phyloP scores from a whole-genome alignment of 2,329 filamentous ascomycete species.

The Geosmithia morbida region DNA sequence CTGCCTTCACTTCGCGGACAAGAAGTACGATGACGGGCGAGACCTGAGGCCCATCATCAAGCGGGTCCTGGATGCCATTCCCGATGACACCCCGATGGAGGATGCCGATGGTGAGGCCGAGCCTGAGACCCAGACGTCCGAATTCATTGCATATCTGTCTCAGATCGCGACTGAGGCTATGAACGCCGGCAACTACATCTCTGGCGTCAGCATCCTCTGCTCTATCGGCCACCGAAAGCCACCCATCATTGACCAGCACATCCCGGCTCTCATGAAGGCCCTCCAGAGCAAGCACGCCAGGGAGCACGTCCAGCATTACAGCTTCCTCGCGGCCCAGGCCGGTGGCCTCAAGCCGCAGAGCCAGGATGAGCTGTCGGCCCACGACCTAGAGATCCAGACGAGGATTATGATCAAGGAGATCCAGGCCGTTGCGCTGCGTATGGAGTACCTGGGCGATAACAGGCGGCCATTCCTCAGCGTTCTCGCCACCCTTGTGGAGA shows the following conservation, averaged over 20 bases:
- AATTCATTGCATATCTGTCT: slow-evolving; percentile 75
- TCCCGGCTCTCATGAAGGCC: slow-evolving; percentile 79
- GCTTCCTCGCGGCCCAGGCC: slow-evolving; percentile 38
- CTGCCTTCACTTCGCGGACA: slow-evolving; percentile 64
- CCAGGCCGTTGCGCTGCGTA: slow-evolving; percentile 79
- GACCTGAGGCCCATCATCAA: slow-evolving; percentile 63
- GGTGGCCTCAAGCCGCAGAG: slow-evolving; percentile 24
- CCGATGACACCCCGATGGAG: slow-evolving; percentile 57
- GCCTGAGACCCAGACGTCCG: slow-evolving; percentile 65
- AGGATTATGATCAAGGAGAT: slow-evolving; percentile 90
- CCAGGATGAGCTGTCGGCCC: slow-evolving; percentile 51
- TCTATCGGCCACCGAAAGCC: slow-evolving; percentile 76
- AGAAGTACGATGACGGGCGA: slow-evolving; percentile 53
- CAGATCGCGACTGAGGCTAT: slow-evolving; percentile 80
- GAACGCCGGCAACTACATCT: slow-evolving; percentile 65
- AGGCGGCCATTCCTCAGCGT: slow-evolving; percentile 89
- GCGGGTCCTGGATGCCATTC: slow-evolving; percentile 77
- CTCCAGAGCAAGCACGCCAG: slow-evolving; percentile 84
- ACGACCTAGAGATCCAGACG: slow-evolving; percentile 80
- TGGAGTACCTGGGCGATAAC: slow-evolving; percentile 85
- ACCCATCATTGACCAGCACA: slow-evolving; percentile 79
- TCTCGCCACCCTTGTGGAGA: slow-evolving; percentile 85
- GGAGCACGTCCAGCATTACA: slow-evolving; percentile 75
- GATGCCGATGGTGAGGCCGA: slow-evolving; percentile 75
- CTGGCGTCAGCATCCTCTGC: slow-evolving; percentile 88